Evolutionary conservation across 192 early-diverging fungal genomes (phyloP), one percentile per base, ranked within the genome.

Genomic region (Dispira parvispora): DNA sequence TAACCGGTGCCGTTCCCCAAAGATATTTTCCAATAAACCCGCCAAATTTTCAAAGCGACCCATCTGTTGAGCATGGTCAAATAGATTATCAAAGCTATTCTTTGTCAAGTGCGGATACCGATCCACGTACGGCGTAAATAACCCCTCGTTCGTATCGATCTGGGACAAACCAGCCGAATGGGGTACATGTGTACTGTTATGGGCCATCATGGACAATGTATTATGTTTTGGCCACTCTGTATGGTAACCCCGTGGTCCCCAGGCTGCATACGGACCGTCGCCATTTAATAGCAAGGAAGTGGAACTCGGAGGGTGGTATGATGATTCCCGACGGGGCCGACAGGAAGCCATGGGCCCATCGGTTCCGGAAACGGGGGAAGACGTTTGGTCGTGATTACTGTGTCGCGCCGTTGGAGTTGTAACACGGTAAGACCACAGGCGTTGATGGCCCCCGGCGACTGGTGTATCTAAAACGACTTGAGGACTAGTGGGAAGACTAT

Each of bases 1-100:
- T 8, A 57, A 28, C n/a, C 55, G 55, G 8, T n/a, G 16, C 1
- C 55, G 55, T 13, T 27, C 27, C 5, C 21, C 18, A 38, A 25
- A 57, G 8, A 57, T 38, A 18, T 25, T 57, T 25, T 57, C 55
- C 27, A 57, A 16, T 18, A 57, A 18, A 1, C 28, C 28, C 27
- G 55, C 55, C 28, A 57, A 38, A 1, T 57, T 25, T 25, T 57
- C 55, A 38, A 57, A 57, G 25, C 55, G 55, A 26, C 55, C 55
- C 26, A 9, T 50, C 32, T 6, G 32, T 38, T 38, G 32, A 38
- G 47, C 18, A 9, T 16, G 21, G 16, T 23, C 21, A 50, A 50
- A 23, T 9, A 50, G 18, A 23, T 23, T 50, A 50, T 50, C 18
- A 50, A 50, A 50, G 47, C 1, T 16, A 16, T 9, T 1, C 18